These are phyloP conservation scores for Suillus hirtellus DNA, from an alignment of 768 basidiomycete species.

Conservation along the genomic window DNA sequence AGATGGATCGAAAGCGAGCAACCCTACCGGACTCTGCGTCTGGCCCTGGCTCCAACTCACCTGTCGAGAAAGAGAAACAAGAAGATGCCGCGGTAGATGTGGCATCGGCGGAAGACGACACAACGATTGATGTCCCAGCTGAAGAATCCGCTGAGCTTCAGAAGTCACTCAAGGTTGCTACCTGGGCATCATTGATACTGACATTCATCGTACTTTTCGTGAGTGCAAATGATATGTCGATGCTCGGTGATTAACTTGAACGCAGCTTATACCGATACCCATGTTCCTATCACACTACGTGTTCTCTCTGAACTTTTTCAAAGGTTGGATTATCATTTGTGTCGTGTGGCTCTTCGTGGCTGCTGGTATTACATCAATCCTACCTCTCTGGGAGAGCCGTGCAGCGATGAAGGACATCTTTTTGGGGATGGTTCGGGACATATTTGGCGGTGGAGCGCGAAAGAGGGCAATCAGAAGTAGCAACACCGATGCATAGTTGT, in stretches of 20 bases:
- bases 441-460: conserved; percentile 1
- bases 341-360: conserved; percentile 21
- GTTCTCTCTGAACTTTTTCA: conserved; percentile 20
- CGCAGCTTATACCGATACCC: conserved; percentile 20
- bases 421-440: conserved; percentile 14
- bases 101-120: conserved; percentile 10
- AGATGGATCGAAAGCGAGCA: conserved; percentile 13
- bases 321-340: conserved; percentile 19
- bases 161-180: conserved; percentile 17
- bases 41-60: conserved; percentile 8
- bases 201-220: conserved; percentile 21
- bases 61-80: conserved; percentile 18
- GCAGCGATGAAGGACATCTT: conserved; percentile 16
- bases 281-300: conserved; percentile 22
- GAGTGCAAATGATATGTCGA: neutral
- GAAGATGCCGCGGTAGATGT: conserved; percentile 6
- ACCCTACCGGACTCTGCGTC: conserved; percentile 2
- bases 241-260: neutral
- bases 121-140: conserved; percentile 3
- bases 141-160: conserved; percentile 14
- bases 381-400: conserved; percentile 22
- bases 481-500: neutral
- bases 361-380: conserved; percentile 18
- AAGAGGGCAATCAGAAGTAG: neutral
- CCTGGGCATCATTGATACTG: conserved; percentile 17